Evolutionary conservation across 2,329 filamentous ascomycete species (phyloP).

Genomic region (Colletotrichum graminicola): DNA sequence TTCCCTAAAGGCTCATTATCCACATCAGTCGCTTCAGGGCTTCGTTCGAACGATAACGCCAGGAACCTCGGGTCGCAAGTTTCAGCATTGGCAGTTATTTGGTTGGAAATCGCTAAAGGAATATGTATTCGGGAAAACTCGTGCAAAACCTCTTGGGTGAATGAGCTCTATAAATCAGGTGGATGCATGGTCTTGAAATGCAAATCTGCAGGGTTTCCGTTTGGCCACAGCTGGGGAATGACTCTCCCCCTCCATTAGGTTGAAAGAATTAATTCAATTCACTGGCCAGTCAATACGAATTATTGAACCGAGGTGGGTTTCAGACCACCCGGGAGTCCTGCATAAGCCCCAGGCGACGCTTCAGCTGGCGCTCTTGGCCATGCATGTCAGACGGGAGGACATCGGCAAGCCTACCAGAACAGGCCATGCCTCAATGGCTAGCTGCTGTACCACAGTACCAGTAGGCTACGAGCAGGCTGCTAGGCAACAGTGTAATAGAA

Average conservation of each 20-base stretch:
- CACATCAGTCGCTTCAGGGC: background rate
- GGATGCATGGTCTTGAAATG: background rate
- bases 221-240: background rate
- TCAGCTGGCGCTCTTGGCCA: conserved; percentile 3
- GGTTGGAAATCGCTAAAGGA: background rate
- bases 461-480: background rate
- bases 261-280: background rate
- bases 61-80: background rate
- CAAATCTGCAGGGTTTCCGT: background rate
- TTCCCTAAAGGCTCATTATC: background rate
- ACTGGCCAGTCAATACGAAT: background rate
- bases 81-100: background rate
- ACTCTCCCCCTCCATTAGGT: background rate
- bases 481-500: background rate
- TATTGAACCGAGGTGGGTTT: background rate
- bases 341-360: background rate
- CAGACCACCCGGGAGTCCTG: background rate
- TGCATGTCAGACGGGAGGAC: background rate
- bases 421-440: background rate
- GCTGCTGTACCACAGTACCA: no score
- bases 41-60: background rate
- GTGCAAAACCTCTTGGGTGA: background rate
- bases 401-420: background rate
- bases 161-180: background rate
- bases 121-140: background rate